Evolutionary conservation across 441 rosid genomes (phyloP).

Genomic region (Rhodomyrtus psidioides): DNA sequence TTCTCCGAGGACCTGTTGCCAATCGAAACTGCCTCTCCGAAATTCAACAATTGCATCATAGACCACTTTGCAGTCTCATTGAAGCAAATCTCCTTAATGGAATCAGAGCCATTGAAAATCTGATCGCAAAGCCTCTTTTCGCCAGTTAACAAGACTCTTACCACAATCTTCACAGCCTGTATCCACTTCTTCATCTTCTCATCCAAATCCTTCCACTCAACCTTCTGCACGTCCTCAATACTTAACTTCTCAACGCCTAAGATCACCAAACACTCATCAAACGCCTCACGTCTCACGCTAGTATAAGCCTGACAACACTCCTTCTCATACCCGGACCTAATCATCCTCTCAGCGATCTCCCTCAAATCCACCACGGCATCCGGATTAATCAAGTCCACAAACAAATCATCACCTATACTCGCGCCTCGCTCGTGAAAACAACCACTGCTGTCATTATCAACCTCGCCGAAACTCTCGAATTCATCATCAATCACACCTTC

Average conservation of each 20-base stretch:
- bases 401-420: conserved; percentile 67
- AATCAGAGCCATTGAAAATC: conserved; percentile 49
- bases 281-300: conserved; percentile 65
- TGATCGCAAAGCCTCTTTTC: conserved; percentile 83
- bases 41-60: conserved; percentile 81
- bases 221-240: conserved; percentile 91
- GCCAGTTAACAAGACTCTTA: conserved; percentile 65
- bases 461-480: conserved; percentile 63
- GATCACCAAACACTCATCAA: conserved; percentile 74
- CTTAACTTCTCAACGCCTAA: conserved; percentile 88
- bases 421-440: conserved; percentile 80
- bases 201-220: conserved; percentile 84
- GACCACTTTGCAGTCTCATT: conserved; percentile 79
- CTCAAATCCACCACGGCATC: conserved; percentile 56
- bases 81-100: conserved; percentile 63
- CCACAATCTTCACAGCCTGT: conserved; percentile 72
- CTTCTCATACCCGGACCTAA: conserved; percentile 73
- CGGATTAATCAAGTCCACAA: conserved; percentile 67
- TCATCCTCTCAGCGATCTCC: conserved; percentile 87
- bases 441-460: conserved; percentile 35
- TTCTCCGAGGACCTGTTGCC: conserved; percentile 82
- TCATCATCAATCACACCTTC: conserved; percentile 66
- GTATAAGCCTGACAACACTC: conserved; percentile 91
- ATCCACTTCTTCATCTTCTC: conserved; percentile 99
- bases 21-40: conserved; percentile 83